Base-by-base conservation (phyloP, 2,329 filamentous ascomycete genomes). In the Pseudocercospora macadamiae region DNA sequence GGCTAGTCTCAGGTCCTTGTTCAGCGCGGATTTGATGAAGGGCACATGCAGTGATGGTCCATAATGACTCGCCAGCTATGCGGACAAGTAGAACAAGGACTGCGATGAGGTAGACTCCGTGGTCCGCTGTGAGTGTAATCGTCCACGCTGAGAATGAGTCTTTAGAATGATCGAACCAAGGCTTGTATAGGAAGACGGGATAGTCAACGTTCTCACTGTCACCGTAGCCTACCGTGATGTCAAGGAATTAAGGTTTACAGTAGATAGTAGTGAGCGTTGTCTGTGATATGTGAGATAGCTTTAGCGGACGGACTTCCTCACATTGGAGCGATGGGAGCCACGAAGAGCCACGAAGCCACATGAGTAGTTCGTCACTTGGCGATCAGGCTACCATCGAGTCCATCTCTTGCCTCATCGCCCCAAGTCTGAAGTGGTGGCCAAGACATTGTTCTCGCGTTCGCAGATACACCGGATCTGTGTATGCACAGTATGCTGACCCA, bases 21-120 rank as follows among this genome's bases (percentile, higher is more conserved):
- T 32, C 44, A 2, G 55, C 2, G n/a, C 55, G 55, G 19, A 45
- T 8, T 28, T 58, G 55, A 21, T 58, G 55, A 6, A 58, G 49
- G 6, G 34, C 49, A 34, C 14, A 58, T 7, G 55, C 30, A 4
- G 42, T 34, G 26, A 58, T 58, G 21, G 37, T 58, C 55, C 55
- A 58, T 4, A 51, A 25, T 2, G 55, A 25, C 19, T 47, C 55
- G 4, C 55, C 55, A 47, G 55, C 48, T n/a, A 54, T 36, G 14
- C 48, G 25, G 7, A 58, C 55, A 4, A 58, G 48, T 10, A 58
- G 14, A 26, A 39, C 51, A 3, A 54, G 55, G n/a, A 51, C 55
- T 10, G 55, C 34, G 28, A 59, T 45, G 26, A 59, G 21, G 8
- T 36, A 37, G 4, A 26, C 55, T 14, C 51, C 51, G 14, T 25